These are phyloP conservation scores for Lentinula guzmanii DNA, from an alignment of 768 basidiomycete species.

Conservation along the genomic window DNA sequence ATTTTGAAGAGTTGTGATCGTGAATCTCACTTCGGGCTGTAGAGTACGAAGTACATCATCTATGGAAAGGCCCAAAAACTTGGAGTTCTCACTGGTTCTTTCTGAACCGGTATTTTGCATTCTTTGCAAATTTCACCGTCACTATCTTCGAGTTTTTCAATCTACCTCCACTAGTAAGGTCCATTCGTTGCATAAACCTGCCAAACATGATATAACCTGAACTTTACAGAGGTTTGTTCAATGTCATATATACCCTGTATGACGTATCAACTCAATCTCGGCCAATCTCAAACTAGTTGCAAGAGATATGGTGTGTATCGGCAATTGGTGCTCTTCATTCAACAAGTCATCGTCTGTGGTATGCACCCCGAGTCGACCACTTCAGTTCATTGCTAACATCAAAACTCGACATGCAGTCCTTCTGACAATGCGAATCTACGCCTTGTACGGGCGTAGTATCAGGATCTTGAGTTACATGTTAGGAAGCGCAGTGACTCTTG, in stretches of 20 bases:
- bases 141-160: constrained; percentile 6
- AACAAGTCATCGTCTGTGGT: constrained; percentile 26
- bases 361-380: constrained; percentile 2
- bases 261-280: neutral
- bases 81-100: constrained; percentile 14
- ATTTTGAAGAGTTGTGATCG: neutral
- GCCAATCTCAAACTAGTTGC: constrained; percentile 17
- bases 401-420: constrained; percentile 23
- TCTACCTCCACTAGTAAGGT: neutral
- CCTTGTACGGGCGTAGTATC: constrained; percentile 37
- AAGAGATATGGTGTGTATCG: constrained; percentile 16
- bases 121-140: constrained; percentile 10
- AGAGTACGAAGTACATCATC: constrained; percentile 15
- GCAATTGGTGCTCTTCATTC: constrained; percentile 23
- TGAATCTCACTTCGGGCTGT: neutral
- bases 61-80: constrained; percentile 13
- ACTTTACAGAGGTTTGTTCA: neutral
- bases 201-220: neutral
- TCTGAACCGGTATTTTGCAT: constrained; percentile 17
- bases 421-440: constrained; percentile 42
- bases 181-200: neutral
- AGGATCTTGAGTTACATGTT: constrained; percentile 31
- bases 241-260: neutral
- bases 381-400: neutral
- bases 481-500: constrained; percentile 22